Evolutionary conservation across 495 filamentous ascomycete species (phyloP), one percentile per base, ranked within the genome.

Genomic region (Saxophila tyrrhenica): DNA sequence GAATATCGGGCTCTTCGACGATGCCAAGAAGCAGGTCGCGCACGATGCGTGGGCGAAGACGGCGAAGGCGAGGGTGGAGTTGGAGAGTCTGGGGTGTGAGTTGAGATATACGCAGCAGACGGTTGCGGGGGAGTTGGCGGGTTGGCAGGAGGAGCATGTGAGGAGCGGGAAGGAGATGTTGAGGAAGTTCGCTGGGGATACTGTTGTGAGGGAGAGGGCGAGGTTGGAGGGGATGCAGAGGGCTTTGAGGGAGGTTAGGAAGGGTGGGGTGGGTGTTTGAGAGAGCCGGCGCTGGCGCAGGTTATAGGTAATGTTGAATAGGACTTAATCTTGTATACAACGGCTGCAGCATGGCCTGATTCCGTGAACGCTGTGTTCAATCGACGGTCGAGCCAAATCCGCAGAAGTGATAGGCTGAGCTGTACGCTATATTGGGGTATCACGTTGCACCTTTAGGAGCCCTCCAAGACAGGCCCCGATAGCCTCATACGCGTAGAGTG

Each of bases 91-190:
- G 17, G 81, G 83, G 0, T 78, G 78, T 46, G 94, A 99, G 64
- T 67, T 99, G 19, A 72, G 86, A 32, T 96, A 94, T 65, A 95
- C 89, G 48, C 90, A 95, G 69, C 86, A 90, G 66, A 87, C 90
- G 10, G 90, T 96, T 5, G 91, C 94, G 13, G 75, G 80, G 8
- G 94, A 99, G 67, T 65, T 99, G 55, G 91, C 92, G 0, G 90
- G 87, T 1, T 97, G 91, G 85, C 87, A 94, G 62, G 88, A 92
- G 15, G 80, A 87, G 73, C 81, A 89, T 49, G 88, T 84, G 59
- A 80, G 79, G 59, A 77, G 88, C 69, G 89, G 85, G 1, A 72
- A 80, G 24, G 80, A 78, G 57, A 85, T 85, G 2, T 80, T 96
- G 38, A 78, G 75, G 56, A 77, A 85, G 16, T 79, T 94, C 61